These are phyloP conservation scores for Talaromyces amestolkiae DNA, from an alignment of 2,329 filamentous ascomycete genomes.

Conservation along the genomic window DNA sequence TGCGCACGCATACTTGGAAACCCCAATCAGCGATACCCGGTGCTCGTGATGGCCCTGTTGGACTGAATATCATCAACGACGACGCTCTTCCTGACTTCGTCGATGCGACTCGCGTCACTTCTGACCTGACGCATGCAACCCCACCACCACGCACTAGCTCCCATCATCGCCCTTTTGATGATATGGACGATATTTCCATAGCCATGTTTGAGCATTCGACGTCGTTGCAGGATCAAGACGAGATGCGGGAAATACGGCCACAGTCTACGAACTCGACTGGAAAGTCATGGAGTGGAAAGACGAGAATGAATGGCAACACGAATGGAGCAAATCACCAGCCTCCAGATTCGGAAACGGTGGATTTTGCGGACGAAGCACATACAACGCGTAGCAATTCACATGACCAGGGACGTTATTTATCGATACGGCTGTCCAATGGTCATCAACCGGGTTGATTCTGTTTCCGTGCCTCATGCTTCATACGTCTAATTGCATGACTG, in stretches of 20 bases:
- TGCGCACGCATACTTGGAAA: conserved; percentile 40
- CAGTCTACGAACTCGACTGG: conserved; percentile 26
- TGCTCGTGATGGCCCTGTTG: background rate
- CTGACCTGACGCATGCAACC: conserved; percentile 41
- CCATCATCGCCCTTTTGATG: conserved; percentile 32
- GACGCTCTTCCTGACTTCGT: conserved; percentile 45
- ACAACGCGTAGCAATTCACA: background rate
- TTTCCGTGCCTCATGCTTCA: background rate
- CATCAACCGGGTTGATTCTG: conserved; percentile 3
- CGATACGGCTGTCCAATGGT: background rate
- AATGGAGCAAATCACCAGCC: background rate
- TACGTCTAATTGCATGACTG: background rate
- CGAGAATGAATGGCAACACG: conserved; percentile 22
- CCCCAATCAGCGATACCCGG: conserved; percentile 32
- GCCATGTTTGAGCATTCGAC: conserved; percentile 39
- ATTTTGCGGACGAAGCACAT: conserved; percentile 7
- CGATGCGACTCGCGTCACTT: conserved; percentile 43
- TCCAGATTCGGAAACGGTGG: background rate
- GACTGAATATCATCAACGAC: background rate
- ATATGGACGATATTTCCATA: conserved; percentile 37
- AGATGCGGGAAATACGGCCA: background rate
- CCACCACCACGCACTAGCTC: conserved; percentile 22
- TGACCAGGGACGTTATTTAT: background rate
- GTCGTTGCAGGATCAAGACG: conserved; percentile 20
- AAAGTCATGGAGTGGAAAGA: conserved; percentile 33